These are phyloP conservation scores for Nicotiana rustica DNA, from an alignment of 305 asterid genomes.

Conservation along the genomic window DNA sequence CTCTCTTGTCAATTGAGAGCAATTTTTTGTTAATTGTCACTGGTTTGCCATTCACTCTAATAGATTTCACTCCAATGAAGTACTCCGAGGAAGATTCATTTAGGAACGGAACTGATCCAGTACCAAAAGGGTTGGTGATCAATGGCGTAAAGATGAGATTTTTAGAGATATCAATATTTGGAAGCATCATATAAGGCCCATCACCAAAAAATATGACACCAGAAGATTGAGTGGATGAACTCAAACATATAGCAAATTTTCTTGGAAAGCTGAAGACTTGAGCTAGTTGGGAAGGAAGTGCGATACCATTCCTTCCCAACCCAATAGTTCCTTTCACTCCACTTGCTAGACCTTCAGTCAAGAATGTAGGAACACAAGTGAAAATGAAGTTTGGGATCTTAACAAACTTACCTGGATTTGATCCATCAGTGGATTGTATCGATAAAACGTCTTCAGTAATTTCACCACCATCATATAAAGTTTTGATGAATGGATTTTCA, in stretches of 20 bases:
- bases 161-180: slow-evolving; percentile 26
- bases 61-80: slow-evolving; percentile 60
- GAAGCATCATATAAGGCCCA: slow-evolving; percentile 37
- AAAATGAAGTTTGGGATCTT: slow-evolving; percentile 26
- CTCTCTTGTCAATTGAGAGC: slow-evolving; percentile 51
- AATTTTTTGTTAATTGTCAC: slow-evolving; percentile 55
- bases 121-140: slow-evolving; percentile 34
- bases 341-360: slow-evolving; percentile 35
- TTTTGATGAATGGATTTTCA: slow-evolving; percentile 35
- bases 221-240: slow-evolving; percentile 31
- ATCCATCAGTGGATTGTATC: slow-evolving; percentile 35
- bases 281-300: slow-evolving; percentile 38
- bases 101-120: slow-evolving; percentile 23
- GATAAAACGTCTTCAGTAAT: slow-evolving; percentile 36
- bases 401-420: slow-evolving; percentile 21
- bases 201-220: slow-evolving; percentile 44
- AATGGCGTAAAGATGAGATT: slow-evolving; percentile 37
- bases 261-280: slow-evolving; percentile 34
- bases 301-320: slow-evolving; percentile 23
- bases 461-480: slow-evolving; percentile 3
- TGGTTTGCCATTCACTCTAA: slow-evolving; percentile 42
- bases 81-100: slow-evolving; percentile 47
- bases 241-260: slow-evolving; percentile 43
- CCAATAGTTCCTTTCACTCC: slow-evolving; percentile 38
- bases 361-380: slow-evolving; percentile 34